phyloP scores from a whole-genome alignment of 1,284 basidiomycete genomes.

The Rhodotorula sp. region DNA sequence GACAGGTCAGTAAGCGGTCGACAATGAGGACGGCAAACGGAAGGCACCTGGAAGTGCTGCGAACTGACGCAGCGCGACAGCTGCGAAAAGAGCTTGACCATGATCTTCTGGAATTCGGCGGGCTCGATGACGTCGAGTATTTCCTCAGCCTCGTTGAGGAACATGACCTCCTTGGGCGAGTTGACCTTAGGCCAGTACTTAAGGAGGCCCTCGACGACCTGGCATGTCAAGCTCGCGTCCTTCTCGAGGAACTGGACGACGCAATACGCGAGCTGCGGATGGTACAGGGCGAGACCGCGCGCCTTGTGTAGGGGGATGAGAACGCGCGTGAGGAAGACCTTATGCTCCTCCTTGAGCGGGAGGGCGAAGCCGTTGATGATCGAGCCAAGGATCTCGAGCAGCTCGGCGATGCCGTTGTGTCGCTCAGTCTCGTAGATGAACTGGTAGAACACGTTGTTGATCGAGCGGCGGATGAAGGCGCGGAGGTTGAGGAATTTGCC shows the following conservation, averaged over 20 bases:
- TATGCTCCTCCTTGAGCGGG: conserved; percentile 98
- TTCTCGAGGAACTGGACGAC: conserved; percentile 99
- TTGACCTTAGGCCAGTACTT: conserved; percentile 99
- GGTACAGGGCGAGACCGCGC: conserved; percentile 93
- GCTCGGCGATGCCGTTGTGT: conserved; percentile 98
- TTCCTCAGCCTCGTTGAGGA: conserved; percentile 98
- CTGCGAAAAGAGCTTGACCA: conserved; percentile 90
- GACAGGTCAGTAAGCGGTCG: too few relatives aligned
- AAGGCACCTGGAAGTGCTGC: conserved; percentile 85
- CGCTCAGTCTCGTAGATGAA: conserved; percentile 99
- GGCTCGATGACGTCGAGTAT: conserved; percentile 98
- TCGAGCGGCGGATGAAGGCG: conserved; percentile 96
- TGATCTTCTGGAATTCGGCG: conserved; percentile 93
- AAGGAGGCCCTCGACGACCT: conserved; percentile 90
- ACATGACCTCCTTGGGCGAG: conserved; percentile 99
- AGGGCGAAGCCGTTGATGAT: conserved; percentile 99
- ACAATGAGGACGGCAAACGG: conserved; percentile 10
- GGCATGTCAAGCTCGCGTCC: conserved; percentile 86
- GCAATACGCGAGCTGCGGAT: conserved; percentile 97
- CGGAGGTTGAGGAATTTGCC: conserved; percentile 99
- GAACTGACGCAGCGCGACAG: conserved; percentile 96
- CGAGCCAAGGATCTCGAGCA: conserved; percentile 96
- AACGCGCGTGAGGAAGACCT: conserved; percentile 94
- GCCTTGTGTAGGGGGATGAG: conserved; percentile 97
- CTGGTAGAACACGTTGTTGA: conserved; percentile 99